phyloP scores from a whole-genome alignment of 2,329 filamentous ascomycete species.

The Colletotrichum chrysophilum region DNA sequence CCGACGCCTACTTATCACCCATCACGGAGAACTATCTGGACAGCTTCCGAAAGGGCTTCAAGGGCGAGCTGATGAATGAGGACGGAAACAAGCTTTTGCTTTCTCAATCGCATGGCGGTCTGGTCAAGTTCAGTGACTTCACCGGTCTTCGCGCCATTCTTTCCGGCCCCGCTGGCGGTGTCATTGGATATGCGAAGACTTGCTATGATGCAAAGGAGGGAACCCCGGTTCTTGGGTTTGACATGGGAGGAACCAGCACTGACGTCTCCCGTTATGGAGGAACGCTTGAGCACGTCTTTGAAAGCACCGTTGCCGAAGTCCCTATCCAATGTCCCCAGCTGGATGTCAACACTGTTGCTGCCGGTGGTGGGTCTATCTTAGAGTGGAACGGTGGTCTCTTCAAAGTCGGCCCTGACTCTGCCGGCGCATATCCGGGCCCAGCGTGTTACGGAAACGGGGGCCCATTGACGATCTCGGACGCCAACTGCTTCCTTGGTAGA shows the following conservation, averaged over 20 bases:
- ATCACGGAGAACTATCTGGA: slow-evolving; percentile 40
- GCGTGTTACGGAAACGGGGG: slow-evolving; percentile 76
- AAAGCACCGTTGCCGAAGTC: slow-evolving; percentile 79
- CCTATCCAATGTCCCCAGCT: slow-evolving; percentile 81
- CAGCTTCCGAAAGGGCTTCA: slow-evolving; percentile 38
- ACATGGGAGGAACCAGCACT: slow-evolving; percentile 74
- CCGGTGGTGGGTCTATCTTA: slow-evolving; percentile 72
- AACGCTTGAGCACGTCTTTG: slow-evolving; percentile 58
- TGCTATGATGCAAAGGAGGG: slow-evolving; percentile 72
- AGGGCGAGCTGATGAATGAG: slow-evolving; percentile 64
- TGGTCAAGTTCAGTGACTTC: slow-evolving; percentile 64
- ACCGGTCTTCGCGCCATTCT: slow-evolving; percentile 73
- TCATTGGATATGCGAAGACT: slow-evolving; percentile 77
- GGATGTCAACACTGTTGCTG: slow-evolving; percentile 83
- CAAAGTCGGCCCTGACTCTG: slow-evolving; percentile 74
- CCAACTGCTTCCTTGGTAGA: slow-evolving; percentile 72
- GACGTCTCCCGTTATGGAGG: slow-evolving; percentile 73
- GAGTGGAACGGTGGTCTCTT: slow-evolving; percentile 77
- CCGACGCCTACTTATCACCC: slow-evolving; percentile 49
- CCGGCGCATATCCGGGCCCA: slow-evolving; percentile 73
- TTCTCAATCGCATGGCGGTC: slow-evolving; percentile 58
- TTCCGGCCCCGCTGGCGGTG: slow-evolving; percentile 76
- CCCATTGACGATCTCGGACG: slow-evolving; percentile 74
- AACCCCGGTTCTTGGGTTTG: slow-evolving; percentile 77
- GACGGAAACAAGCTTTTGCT: neutral